phyloP scores from a whole-genome alignment of 352 stramenopile species.

The Sclerospora graminicola region DNA sequence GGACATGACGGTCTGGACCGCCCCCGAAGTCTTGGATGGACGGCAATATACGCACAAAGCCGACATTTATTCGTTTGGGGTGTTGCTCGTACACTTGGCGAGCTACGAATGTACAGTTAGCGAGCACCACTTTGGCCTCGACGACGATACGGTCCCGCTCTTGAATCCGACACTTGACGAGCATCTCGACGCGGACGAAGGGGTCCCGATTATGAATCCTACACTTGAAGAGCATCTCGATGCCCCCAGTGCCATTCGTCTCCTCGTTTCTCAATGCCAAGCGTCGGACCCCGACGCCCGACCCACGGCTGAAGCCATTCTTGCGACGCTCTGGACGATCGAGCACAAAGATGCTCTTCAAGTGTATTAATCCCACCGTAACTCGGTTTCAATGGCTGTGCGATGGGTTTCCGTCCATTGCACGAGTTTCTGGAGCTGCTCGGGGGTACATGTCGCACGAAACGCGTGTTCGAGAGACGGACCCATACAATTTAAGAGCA shows the following conservation, averaged over 20 bases:
- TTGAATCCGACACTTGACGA: too few species aligned
- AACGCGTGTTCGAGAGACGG: constrained; percentile 65
- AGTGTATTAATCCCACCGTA: too few species aligned
- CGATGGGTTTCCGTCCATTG: constrained; percentile 73
- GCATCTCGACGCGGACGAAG: background rate
- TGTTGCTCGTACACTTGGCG: too few species aligned
- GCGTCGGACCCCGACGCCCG: too few species aligned
- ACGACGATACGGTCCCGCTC: background rate
- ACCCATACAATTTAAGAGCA: constrained; percentile 50
- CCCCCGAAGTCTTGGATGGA: constrained; percentile 8
- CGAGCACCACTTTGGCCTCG: background rate
- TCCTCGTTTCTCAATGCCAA: too few species aligned
- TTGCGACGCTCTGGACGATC: too few species aligned
- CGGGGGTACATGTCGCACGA: constrained; percentile 49
- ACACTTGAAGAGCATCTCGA: too few species aligned
- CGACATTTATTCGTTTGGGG: background rate
- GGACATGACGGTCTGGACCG: constrained; percentile 41
- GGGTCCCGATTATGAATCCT: too few species aligned
- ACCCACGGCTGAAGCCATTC: too few species aligned
- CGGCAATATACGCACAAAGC: background rate
- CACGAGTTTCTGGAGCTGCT: constrained; percentile 62
- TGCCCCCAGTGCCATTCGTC: too few species aligned
- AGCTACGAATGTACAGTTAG: background rate
- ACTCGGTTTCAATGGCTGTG: constrained; percentile 35
- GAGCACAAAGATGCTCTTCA: too few species aligned